phyloP scores from a whole-genome alignment of 306 rosid species.

The Cucumis hystrix region DNA sequence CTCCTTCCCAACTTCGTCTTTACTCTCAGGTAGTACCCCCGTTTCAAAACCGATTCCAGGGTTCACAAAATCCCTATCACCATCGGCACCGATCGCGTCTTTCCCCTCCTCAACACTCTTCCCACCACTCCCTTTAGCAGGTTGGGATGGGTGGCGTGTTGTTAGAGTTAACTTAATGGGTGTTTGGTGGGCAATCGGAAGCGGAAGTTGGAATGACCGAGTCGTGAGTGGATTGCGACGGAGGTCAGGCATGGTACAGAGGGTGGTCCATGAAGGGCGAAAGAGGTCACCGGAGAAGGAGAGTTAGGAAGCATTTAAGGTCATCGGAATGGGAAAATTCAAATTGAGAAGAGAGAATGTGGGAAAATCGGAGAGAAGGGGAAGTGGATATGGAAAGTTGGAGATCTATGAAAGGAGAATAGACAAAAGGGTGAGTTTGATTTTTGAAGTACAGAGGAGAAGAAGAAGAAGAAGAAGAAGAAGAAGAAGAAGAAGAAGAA shows the following conservation, averaged over 20 bases:
- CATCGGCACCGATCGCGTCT: conserved; percentile 23
- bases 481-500: neutral
- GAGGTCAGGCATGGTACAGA: conserved; percentile 2
- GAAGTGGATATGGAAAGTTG: neutral
- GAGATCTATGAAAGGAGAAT: neutral
- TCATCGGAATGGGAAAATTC: neutral
- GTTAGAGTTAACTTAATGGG: conserved; percentile 12
- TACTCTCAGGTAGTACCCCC: neutral
- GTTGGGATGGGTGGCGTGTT: conserved; percentile 11
- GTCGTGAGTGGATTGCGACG: neutral
- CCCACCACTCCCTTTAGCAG: conserved; percentile 7
- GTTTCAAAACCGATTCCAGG: neutral
- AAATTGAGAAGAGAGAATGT: neutral
- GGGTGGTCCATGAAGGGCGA: conserved; percentile 2
- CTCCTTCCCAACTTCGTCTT: conserved; percentile 15
- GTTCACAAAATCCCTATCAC: conserved; percentile 5
- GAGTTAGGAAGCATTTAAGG: neutral
- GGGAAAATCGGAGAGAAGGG: neutral
- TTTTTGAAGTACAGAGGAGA: conserved; percentile 2
- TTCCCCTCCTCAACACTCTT: conserved; percentile 11
- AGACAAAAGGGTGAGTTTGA: neutral
- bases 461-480: too few species aligned
- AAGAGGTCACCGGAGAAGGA: neutral
- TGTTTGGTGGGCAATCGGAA: neutral
- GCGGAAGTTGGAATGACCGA: neutral